These are phyloP conservation scores for Boletus sp. DNA, from an alignment of 768 basidiomycete species.

Conservation along the genomic window DNA sequence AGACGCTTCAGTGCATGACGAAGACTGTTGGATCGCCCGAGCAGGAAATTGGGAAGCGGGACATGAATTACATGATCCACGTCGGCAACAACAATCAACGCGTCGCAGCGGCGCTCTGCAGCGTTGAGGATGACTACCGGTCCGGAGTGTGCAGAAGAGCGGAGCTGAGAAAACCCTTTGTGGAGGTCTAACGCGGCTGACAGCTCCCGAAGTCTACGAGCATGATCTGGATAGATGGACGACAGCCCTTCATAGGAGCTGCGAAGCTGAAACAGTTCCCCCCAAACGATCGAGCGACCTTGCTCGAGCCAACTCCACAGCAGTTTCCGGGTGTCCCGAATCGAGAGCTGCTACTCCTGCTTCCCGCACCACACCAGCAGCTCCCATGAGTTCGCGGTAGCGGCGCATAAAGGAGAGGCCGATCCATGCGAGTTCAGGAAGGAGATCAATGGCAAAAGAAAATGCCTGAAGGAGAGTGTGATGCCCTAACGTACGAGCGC, in stretches of 20 bases:
- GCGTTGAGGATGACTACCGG: background rate
- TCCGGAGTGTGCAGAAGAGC: background rate
- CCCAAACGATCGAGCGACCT: slow-evolving; percentile 15
- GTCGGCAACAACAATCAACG: background rate
- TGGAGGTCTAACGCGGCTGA: background rate
- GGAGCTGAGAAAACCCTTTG: background rate
- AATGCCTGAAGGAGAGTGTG: too few species aligned
- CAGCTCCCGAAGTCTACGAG: background rate
- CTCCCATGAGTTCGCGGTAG: background rate
- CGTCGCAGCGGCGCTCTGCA: background rate
- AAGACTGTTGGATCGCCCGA: background rate
- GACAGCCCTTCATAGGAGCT: slow-evolving; percentile 3
- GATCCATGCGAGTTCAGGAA: too few species aligned
- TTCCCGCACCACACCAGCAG: slow-evolving; percentile 2
- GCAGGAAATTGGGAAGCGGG: background rate
- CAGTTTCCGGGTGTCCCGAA: background rate
- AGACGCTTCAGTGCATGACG: background rate
- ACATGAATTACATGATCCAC: background rate
- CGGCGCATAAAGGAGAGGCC: background rate
- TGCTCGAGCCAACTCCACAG: slow-evolving; percentile 22
- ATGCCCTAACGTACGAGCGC: too few species aligned
- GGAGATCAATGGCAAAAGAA: too few species aligned
- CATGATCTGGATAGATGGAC: background rate
- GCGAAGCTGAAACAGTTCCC: slow-evolving; percentile 11
- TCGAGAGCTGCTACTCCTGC: slow-evolving; percentile 9